Evolutionary conservation across 2,329 filamentous ascomycete genomes (phyloP).

Genomic region (Penicillium rolfsii): DNA sequence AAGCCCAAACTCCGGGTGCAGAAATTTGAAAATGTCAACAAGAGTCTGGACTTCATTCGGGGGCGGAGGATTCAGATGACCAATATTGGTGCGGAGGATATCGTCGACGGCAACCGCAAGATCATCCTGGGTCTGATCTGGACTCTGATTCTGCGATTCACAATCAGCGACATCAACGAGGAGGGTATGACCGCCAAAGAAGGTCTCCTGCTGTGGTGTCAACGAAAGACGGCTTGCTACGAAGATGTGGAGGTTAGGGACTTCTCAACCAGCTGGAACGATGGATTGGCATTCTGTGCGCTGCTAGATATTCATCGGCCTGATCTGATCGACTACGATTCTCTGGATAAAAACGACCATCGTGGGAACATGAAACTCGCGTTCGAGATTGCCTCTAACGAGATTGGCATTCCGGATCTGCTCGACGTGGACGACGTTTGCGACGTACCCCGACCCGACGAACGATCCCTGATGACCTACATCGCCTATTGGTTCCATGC

Average conservation of each 20-base stretch:
- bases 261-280: constrained; percentile 96
- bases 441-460: constrained; percentile 93
- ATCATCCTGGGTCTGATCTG: constrained; percentile 97
- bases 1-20: constrained; percentile 96
- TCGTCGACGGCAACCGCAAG: constrained; percentile 96
- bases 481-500: constrained; percentile 99
- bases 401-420: constrained; percentile 94
- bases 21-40: constrained; percentile 97
- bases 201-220: constrained; percentile 92
- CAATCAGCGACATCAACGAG: constrained; percentile 97
- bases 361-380: constrained; percentile 96
- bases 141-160: constrained; percentile 97
- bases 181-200: constrained; percentile 98
- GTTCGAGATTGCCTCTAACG: constrained; percentile 92
- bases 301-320: constrained; percentile 95
- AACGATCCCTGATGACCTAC: constrained; percentile 97
- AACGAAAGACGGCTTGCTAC: constrained; percentile 97
- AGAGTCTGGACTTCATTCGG: constrained; percentile 91
- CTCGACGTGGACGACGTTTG: constrained; percentile 98
- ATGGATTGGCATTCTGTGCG: constrained; percentile 94
- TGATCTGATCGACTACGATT: constrained; percentile 95
- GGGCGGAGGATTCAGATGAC: constrained; percentile 92
- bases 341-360: constrained; percentile 91
- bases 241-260: constrained; percentile 94
- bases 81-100: constrained; percentile 97